Evolutionary conservation across 345 rosid genomes (phyloP).

Genomic region (rapeseed (Brassica napus)): DNA sequence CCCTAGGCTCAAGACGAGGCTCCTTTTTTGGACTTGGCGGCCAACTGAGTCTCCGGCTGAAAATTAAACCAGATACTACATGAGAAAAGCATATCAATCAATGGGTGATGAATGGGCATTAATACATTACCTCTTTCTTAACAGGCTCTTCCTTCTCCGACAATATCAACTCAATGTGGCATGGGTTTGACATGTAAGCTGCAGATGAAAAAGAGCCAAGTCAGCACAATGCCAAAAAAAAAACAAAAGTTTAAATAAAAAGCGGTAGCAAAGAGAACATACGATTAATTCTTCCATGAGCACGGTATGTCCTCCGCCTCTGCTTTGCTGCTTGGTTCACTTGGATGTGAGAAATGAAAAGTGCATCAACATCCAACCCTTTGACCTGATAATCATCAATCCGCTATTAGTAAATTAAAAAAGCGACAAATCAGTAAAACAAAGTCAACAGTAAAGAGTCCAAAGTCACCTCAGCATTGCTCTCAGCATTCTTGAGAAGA

Average conservation of each 20-base stretch:
- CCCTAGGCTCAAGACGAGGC: constrained; percentile 13
- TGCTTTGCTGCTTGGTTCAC: constrained; percentile 81
- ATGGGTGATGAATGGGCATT: neutral
- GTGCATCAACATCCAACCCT: constrained; percentile 73
- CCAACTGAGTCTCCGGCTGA: constrained; percentile 89
- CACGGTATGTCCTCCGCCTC: constrained; percentile 72
- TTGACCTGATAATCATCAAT: constrained; percentile 51
- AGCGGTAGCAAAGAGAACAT: constrained; percentile 10
- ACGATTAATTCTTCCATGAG: constrained; percentile 85
- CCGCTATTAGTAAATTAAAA: neutral
- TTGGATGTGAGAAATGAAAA: constrained; percentile 69
- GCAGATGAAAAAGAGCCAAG: constrained; percentile 2
- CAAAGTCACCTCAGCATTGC: constrained; percentile 66
- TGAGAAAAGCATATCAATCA: neutral
- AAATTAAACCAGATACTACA: neutral
- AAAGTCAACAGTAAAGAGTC: neutral
- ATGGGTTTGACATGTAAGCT: constrained; percentile 82
- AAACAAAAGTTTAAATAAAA: neutral
- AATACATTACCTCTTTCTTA: constrained; percentile 55
- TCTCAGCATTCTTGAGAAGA: constrained; percentile 69
- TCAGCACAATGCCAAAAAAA: neutral
- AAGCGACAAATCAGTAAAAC: neutral
- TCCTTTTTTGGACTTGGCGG: constrained; percentile 68
- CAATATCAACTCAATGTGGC: constrained; percentile 66
- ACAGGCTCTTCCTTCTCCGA: constrained; percentile 75